These are phyloP conservation scores for Plantago coronopus DNA, from an alignment of 305 asterid genomes.

Conservation along the genomic window DNA sequence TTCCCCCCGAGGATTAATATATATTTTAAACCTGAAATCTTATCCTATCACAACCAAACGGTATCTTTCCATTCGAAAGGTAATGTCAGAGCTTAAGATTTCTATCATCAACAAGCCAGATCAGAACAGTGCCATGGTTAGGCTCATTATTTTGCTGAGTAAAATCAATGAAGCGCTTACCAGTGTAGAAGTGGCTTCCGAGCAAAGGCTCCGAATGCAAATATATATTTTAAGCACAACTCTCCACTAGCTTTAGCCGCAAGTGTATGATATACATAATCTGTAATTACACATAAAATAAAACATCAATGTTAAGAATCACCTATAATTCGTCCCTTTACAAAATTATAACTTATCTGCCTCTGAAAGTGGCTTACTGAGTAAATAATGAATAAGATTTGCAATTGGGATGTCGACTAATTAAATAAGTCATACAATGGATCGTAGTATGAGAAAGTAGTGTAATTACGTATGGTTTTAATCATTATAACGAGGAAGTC, in stretches of 20 bases:
- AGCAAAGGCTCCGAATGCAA: slow-evolving; percentile 78
- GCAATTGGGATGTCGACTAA: neutral
- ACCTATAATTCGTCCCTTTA: neutral
- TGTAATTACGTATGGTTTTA: too few species aligned
- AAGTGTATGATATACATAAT: slow-evolving; percentile 70
- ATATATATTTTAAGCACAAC: slow-evolving; percentile 67
- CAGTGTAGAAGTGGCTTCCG: slow-evolving; percentile 62
- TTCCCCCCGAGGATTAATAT: too few species aligned
- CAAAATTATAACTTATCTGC: too few species aligned
- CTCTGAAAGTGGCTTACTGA: too few species aligned
- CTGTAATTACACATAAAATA: slow-evolving; percentile 28
- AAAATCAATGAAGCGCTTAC: slow-evolving; percentile 31
- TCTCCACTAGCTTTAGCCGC: slow-evolving; percentile 87
- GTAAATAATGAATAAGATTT: too few species aligned
- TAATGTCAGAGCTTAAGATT: neutral
- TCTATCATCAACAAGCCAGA: neutral
- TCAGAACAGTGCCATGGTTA: slow-evolving; percentile 7
- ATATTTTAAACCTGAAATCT: too few species aligned
- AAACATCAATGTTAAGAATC: slow-evolving; percentile 21
- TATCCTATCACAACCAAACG: too few species aligned
- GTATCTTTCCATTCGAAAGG: too few species aligned
- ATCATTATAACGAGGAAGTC: too few species aligned
- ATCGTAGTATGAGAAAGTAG: too few species aligned
- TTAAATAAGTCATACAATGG: too few species aligned
- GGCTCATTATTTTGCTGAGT: neutral